These are phyloP conservation scores for Eruca vesicaria DNA, from an alignment of 441 rosid genomes.

Conservation along the genomic window DNA sequence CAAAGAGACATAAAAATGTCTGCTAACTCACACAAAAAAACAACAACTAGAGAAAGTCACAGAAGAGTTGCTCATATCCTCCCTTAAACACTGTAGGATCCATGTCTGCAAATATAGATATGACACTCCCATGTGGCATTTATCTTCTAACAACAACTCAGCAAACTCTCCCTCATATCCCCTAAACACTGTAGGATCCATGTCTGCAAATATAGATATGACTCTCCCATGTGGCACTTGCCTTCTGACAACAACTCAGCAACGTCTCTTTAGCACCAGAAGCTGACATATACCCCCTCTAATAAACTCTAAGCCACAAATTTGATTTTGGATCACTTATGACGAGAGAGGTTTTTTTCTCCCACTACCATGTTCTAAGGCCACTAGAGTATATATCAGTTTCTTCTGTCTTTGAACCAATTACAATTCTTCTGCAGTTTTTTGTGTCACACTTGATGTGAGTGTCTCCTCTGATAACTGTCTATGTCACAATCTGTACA, in stretches of 20 bases:
- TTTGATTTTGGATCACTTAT: conserved; percentile 25
- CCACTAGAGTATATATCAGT: conserved; percentile 13
- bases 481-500: conserved; percentile 26
- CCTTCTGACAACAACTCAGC: conserved; percentile 30
- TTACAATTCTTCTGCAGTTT: conserved; percentile 20
- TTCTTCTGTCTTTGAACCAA: neutral
- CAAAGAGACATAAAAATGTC: neutral
- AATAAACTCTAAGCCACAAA: conserved; percentile 23
- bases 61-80: conserved; percentile 25
- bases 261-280: conserved; percentile 17
- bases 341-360: conserved; percentile 14
- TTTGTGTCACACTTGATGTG: conserved; percentile 19
- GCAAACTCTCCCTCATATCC: conserved; percentile 11
- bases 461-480: conserved; percentile 10
- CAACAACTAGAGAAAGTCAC: conserved; percentile 16
- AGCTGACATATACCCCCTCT: conserved; percentile 26
- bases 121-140: conserved; percentile 33
- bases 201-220: conserved; percentile 18
- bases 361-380: conserved; percentile 37
- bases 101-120: conserved; percentile 24
- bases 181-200: conserved; percentile 28
- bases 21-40: conserved; percentile 10
- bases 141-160: conserved; percentile 30
- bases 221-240: conserved; percentile 34
- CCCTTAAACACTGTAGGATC: conserved; percentile 28